A percentile compares a stretch with the other conserved stretches of the same genome.
phyloP scores from a whole-genome alignment of 169 alveolate species.

The Eimeria necatrix region DNA sequence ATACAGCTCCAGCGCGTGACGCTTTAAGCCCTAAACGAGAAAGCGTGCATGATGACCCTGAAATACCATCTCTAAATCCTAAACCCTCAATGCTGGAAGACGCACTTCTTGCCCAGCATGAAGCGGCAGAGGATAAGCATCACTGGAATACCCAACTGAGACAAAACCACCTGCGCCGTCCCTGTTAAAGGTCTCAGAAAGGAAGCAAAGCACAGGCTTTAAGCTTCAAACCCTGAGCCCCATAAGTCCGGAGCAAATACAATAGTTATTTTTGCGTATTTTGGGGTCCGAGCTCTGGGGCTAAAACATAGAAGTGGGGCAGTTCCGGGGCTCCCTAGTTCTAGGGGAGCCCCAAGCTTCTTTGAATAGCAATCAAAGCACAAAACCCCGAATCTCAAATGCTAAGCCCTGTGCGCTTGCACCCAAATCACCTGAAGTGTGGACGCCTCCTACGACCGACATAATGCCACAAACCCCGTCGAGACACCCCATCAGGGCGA shows the following conservation, averaged over 20 bases:
- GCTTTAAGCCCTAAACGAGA: background rate
- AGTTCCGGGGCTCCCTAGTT: background rate
- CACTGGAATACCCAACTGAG: constrained; percentile 83
- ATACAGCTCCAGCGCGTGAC: no score
- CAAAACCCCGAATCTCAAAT: background rate
- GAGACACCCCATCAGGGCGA: constrained; percentile 83
- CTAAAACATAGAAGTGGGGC: no score
- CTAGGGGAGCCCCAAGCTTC: background rate
- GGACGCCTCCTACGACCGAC: constrained; percentile 82
- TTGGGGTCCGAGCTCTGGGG: no score
- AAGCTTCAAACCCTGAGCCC: background rate
- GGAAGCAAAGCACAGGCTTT: background rate
- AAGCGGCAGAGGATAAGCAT: constrained; percentile 57
- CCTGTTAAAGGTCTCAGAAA: background rate
- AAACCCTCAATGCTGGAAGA: background rate
- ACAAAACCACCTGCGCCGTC: constrained; percentile 83
- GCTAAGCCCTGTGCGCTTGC: background rate
- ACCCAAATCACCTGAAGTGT: constrained; percentile 78
- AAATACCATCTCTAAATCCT: background rate
- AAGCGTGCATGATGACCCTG: constrained; percentile 62
- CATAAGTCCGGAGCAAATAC: background rate
- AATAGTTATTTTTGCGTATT: no score
- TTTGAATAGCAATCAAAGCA: background rate
- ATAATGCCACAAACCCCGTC: constrained; percentile 81
- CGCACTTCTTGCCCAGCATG: constrained; percentile 18